phyloP scores from a whole-genome alignment of 139 green algal species.

The Haematococcus sp. region DNA sequence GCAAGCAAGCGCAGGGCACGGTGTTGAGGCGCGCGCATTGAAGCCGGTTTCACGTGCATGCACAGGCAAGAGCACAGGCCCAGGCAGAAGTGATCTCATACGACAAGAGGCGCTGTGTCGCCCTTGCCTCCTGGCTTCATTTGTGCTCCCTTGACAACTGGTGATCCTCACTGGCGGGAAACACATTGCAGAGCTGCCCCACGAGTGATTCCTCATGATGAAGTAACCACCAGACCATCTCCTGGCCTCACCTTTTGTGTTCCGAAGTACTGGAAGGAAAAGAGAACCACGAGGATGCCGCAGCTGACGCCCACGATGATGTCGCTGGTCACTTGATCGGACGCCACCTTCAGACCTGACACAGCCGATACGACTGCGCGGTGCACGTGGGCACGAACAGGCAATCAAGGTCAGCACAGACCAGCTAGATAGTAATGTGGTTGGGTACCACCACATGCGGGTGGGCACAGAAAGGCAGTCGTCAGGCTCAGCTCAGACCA shows the following conservation, averaged over 20 bases:
- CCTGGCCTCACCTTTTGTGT: constrained; percentile 31
- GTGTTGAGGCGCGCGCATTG: too few species aligned
- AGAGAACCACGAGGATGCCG: constrained; percentile 46
- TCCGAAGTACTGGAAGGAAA: constrained; percentile 53
- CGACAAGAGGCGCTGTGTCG: too few species aligned
- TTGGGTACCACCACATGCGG: not conserved
- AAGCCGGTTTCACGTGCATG: not conserved
- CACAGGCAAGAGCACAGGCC: too few species aligned
- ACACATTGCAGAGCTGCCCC: not conserved
- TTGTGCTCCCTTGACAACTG: too few species aligned
- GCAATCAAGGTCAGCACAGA: not conserved
- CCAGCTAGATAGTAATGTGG: too few species aligned
- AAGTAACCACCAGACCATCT: not conserved
- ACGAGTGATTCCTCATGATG: not conserved
- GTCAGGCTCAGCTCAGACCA: too few species aligned
- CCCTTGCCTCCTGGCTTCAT: too few species aligned
- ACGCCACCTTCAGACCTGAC: constrained; percentile 18
- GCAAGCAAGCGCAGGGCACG: too few species aligned
- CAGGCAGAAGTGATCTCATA: too few species aligned
- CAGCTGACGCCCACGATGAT: constrained; percentile 20
- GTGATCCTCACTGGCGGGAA: too few species aligned
- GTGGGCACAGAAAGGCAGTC: too few species aligned
- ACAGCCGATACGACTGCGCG: constrained; percentile 31
- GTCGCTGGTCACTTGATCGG: not conserved
- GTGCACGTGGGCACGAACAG: too few species aligned